Conservation (phyloP, 2,329 filamentous ascomycete species). For the Coniochaeta sp. region DNA sequence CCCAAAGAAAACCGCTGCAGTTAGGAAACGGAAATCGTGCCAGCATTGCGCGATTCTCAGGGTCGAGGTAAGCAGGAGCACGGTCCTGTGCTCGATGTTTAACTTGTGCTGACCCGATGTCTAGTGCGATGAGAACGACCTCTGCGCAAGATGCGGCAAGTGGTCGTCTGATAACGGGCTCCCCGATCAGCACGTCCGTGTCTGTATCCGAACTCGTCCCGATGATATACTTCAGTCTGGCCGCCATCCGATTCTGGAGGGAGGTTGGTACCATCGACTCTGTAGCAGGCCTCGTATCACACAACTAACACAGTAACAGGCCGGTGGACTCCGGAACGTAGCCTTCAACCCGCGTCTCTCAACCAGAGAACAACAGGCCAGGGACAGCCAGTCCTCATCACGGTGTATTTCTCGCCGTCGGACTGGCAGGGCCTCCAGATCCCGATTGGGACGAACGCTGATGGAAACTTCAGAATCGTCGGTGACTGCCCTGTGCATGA, state of each 20-base stretch:
- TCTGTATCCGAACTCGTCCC: not conserved
- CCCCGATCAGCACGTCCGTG: not conserved
- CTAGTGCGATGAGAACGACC: not conserved
- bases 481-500: not conserved
- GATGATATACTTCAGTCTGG: not conserved
- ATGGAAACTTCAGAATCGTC: not conserved
- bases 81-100: too few species aligned
- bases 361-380: not conserved
- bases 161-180: not conserved
- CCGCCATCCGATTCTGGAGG: not conserved
- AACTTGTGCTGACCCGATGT: conserved; percentile 9
- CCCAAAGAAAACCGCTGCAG: conserved; percentile 38
- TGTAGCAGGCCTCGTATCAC: too few species aligned
- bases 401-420: not conserved
- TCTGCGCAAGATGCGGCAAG: not conserved
- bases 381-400: not conserved
- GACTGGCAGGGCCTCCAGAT: not conserved
- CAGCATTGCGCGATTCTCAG: conserved; percentile 40
- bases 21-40: conserved; percentile 42
- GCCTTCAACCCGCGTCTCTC: not conserved
- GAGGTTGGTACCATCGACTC: not conserved
- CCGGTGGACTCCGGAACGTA: not conserved
- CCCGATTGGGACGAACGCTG: not conserved
- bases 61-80: conserved; percentile 32
- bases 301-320: not conserved